Conservation (phyloP, 306 rosid species). For the Clitoria ternatea region DNA sequence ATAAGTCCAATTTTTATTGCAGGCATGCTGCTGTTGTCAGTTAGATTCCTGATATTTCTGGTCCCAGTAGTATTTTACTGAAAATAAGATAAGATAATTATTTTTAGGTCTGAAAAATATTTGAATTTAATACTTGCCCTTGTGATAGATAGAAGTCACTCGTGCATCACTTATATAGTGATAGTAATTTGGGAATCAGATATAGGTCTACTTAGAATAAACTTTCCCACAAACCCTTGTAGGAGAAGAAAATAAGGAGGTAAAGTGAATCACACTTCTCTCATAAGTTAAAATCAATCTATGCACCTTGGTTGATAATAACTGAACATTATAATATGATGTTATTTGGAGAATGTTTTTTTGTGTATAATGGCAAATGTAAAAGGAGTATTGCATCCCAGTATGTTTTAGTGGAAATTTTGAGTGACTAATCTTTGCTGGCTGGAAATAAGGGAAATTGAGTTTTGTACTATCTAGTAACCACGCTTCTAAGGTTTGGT, state of each 20-base stretch:
- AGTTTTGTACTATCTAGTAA: background rate
- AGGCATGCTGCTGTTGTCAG: background rate
- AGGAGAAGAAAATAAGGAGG: too few species aligned
- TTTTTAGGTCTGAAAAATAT: background rate
- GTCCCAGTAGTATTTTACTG: conserved; percentile 2
- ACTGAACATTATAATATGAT: background rate
- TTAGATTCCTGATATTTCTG: background rate
- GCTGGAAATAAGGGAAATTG: background rate
- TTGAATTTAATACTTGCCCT: background rate
- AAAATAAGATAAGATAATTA: background rate
- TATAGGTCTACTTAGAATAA: too few species aligned
- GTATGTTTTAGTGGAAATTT: background rate
- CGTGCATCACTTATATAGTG: background rate
- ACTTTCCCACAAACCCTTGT: too few species aligned
- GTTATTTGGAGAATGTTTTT: background rate
- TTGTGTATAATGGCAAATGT: background rate
- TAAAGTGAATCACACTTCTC: too few species aligned
- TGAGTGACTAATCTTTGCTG: background rate
- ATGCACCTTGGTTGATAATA: background rate
- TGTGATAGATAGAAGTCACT: background rate
- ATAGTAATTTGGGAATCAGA: background rate
- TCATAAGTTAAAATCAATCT: too few species aligned
- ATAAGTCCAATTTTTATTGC: conserved; percentile 8
- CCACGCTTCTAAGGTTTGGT: background rate
- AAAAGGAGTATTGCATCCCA: background rate